These are phyloP conservation scores for Solanum hybrid DNA, from an alignment of 305 asterid genomes.

Conservation along the genomic window DNA sequence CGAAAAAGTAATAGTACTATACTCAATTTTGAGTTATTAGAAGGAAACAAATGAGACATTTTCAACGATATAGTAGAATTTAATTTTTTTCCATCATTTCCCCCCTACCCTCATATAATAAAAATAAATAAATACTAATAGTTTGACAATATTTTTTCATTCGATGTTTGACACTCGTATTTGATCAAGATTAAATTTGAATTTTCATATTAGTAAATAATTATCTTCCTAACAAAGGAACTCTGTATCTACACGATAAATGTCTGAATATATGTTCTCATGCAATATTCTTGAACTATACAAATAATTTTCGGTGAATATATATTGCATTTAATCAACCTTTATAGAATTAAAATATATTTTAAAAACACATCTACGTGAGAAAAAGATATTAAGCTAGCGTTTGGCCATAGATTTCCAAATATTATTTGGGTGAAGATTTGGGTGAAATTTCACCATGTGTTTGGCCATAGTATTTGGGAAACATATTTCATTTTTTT, in stretches of 20 bases:
- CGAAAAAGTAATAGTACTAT: neutral
- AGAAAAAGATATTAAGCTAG: neutral
- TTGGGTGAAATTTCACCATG: too few species aligned
- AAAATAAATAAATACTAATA: too few species aligned
- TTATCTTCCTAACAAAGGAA: neutral
- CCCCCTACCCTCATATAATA: neutral
- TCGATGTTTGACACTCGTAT: accelerated
- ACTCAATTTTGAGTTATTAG: neutral
- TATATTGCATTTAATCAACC: neutral
- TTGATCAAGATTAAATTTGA: neutral
- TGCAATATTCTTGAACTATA: neutral
- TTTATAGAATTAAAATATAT: neutral
- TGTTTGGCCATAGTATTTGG: too few species aligned
- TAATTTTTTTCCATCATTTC: neutral
- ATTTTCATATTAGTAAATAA: neutral
- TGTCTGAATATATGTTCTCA: neutral
- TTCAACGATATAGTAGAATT: neutral
- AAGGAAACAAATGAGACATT: neutral
- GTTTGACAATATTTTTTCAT: neutral
- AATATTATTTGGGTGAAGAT: too few species aligned
- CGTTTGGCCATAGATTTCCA: too few species aligned
- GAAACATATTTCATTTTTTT: too few species aligned
- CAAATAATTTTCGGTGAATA: neutral
- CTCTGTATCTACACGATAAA: neutral
- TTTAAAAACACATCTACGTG: neutral